Base-by-base conservation (phyloP, 352 stramenopile species). In the Phytopythium sindhum region DNA sequence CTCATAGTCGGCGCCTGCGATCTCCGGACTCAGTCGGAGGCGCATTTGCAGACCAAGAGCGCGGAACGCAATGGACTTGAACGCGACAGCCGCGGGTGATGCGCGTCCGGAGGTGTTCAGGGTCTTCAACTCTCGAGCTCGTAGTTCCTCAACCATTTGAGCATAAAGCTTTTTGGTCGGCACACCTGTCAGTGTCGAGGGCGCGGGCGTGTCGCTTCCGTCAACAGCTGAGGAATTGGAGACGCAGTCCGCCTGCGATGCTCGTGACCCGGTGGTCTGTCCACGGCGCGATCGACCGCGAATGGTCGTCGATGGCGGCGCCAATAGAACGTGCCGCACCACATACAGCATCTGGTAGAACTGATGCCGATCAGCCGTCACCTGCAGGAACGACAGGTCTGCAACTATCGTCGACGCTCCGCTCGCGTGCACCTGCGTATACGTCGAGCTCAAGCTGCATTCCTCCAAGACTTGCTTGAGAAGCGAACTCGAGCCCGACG, bases 261-360 rank as follows among this genome's bases (percentile, higher is more conserved):
- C 42, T 57, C 41, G 65, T 29, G 60, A 44, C 1, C 33, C 35
- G 59, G 17, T 55, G 66, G 61, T 65, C 67, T 56, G 61, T 33
- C 44, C 61, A 45, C 67, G 68, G 35, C 68, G 79, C 6, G 68
- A 55, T 59, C 80, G 73, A 28, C 64, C 66, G 2, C 70, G 57
- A 7, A 80, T 58, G 1, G 69, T 83, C 19, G 86, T 58, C 1
- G 72, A 81, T 14, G 86, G 86, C 9, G 86, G 84, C 9, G 86
- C 84, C 3, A 95, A 64, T 10, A 93, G 60, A 1, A 95, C 86
- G 59, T 93, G 81, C 9, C 81, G 71, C 47, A 90, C 70, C 4
- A 93, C 84, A 39, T 90, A 87, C 41, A 95, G 68, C 23, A 91
- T 75, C 62, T 95, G 86, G 58, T 90, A 93, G 56, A 95, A 95